Percentiles rank a stretch among this genome's conserved stretches.
phyloP scores from a whole-genome alignment of 495 filamentous ascomycete genomes.

The Hyaloscypha bicolor region DNA sequence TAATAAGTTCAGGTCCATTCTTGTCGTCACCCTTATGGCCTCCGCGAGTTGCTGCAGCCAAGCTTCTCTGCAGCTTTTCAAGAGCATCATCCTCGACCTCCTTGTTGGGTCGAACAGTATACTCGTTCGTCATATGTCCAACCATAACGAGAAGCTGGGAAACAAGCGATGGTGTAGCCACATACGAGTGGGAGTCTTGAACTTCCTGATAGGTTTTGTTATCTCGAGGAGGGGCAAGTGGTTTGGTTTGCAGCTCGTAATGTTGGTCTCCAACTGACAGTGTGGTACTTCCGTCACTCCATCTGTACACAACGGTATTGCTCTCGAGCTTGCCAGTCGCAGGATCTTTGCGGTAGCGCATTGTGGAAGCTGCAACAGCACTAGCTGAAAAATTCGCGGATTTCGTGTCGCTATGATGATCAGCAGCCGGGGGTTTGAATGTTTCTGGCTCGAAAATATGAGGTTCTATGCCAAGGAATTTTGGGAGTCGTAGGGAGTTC shows the following conservation, averaged over 20 bases:
- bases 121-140: conserved; percentile 77
- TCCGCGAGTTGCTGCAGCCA: conserved; percentile 60
- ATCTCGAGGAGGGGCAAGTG: conserved; percentile 64
- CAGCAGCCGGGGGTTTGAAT: conserved; percentile 62
- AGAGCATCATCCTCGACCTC: conserved; percentile 77
- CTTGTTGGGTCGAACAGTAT: conserved; percentile 70
- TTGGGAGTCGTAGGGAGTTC: conserved; percentile 76
- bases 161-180: conserved; percentile 70
- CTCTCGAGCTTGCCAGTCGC: conserved; percentile 31
- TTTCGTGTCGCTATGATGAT: conserved; percentile 41
- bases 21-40: conserved; percentile 41
- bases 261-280: conserved; percentile 73
- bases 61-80: conserved; percentile 67
- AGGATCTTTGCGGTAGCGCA: conserved; percentile 31
- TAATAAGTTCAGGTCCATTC: conserved; percentile 50
- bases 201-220: conserved; percentile 64
- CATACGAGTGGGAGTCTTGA: conserved; percentile 80
- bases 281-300: conserved; percentile 49
- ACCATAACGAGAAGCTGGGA: conserved; percentile 72
- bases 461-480: conserved; percentile 76
- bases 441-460: conserved; percentile 71
- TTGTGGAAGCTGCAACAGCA: conserved; percentile 62
- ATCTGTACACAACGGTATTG: conserved; percentile 33
- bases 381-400: conserved; percentile 52
- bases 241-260: conserved; percentile 75